Evolutionary conservation across 345 rosid species (phyloP).

Genomic region (Salix udensis): DNA sequence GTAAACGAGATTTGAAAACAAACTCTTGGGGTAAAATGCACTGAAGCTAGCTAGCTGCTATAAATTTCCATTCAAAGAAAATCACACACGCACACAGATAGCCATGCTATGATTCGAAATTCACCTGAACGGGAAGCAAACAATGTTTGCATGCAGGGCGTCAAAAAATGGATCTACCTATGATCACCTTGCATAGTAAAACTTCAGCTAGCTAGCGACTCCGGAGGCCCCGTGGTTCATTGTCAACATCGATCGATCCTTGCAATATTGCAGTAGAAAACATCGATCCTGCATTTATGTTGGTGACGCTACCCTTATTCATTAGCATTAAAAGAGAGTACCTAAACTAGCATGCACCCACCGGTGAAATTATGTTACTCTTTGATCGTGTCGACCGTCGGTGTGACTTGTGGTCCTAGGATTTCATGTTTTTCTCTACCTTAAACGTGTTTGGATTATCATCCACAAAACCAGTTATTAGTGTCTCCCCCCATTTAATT

Average conservation of each 20-base stretch:
- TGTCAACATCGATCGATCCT: not conserved
- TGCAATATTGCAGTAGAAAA: not conserved
- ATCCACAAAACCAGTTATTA: not conserved
- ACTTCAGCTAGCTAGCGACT: not conserved
- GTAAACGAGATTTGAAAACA: slow-evolving; percentile 1
- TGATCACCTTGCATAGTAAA: not conserved
- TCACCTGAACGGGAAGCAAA: not conserved
- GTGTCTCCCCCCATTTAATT: not conserved
- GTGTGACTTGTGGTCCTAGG: slow-evolving; percentile 23
- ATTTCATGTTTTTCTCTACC: not conserved
- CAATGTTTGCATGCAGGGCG: not conserved
- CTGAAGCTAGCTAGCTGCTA: not conserved
- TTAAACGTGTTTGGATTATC: slow-evolving; percentile 9
- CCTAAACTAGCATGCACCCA: not conserved
- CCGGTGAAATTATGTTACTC: not conserved
- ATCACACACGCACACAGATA: not conserved
- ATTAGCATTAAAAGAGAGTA: not conserved
- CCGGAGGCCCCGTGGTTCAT: not conserved
- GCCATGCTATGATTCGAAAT: not conserved
- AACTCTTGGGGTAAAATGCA: slow-evolving; percentile 21
- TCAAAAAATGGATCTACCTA: not conserved
- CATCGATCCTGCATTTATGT: not conserved
- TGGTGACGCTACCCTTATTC: not conserved
- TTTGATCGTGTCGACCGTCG: not conserved
- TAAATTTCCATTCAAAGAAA: not conserved